A percentile compares a stretch with the other conserved stretches of the same genome.
Evolutionary conservation across 116 monocot species (phyloP).

Genomic region (Trichopus zeylanicus): DNA sequence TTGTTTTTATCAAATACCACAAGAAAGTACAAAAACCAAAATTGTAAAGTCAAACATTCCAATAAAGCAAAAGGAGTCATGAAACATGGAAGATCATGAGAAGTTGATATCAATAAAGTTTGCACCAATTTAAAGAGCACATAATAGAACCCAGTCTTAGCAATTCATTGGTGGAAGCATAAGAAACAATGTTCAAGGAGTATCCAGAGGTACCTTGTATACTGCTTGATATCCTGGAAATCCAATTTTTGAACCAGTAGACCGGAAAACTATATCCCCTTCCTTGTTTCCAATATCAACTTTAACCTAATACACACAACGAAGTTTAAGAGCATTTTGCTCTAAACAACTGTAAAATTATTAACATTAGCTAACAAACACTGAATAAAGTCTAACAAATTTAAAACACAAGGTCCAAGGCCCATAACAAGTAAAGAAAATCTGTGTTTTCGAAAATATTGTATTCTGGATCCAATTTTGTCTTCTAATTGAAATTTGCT

Average conservation of each 20-base stretch:
- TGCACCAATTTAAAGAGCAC: not conserved
- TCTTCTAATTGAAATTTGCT: no score
- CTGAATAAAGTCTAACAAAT: no score
- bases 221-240: constrained; percentile 76
- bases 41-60: no score
- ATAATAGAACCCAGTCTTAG: not conserved
- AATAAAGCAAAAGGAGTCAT: no score
- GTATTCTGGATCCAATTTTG: no score
- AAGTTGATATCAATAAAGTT: constrained; percentile 7
- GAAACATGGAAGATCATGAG: no score
- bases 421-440: not conserved
- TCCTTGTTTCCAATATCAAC: constrained; percentile 67
- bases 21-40: no score
- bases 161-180: not conserved
- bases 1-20: no score
- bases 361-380: no score
- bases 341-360: not conserved
- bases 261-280: constrained; percentile 52
- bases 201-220: constrained; percentile 44
- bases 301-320: constrained; percentile 49
- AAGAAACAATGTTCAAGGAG: not conserved
- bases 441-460: no score
- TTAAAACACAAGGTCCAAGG: no score
- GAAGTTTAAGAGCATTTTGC: not conserved
- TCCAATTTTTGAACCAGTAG: constrained; percentile 41